A percentile compares a stretch with the other conserved stretches of the same genome.
phyloP scores from a whole-genome alignment of 805 yeast species.

The Lachancea quebecensis region DNA sequence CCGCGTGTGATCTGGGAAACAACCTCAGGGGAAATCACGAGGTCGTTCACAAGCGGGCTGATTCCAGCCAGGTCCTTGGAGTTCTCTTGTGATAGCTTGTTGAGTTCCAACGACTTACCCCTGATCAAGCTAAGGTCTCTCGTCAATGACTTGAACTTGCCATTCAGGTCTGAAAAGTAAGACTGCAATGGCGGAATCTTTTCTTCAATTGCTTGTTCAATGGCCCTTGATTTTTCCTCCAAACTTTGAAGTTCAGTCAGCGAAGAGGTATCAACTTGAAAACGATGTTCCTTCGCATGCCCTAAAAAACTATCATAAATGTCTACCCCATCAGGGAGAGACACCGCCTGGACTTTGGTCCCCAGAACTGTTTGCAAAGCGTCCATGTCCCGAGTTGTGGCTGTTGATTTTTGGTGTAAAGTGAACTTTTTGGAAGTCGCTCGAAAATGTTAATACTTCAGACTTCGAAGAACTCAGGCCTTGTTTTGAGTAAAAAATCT shows the following conservation, averaged over 20 bases:
- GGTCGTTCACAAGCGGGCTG: constrained; percentile 69
- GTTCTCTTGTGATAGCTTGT: constrained; percentile 42
- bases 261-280: constrained; percentile 9
- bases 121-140: constrained; percentile 57
- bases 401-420: background rate
- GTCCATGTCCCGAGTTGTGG: constrained; percentile 14
- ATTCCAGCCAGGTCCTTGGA: constrained; percentile 44
- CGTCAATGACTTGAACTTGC: constrained; percentile 48
- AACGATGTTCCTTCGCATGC: constrained; percentile 4
- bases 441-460: background rate
- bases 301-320: constrained; percentile 2
- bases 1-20: constrained; percentile 52
- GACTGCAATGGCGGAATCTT: constrained; percentile 42
- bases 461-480: no score
- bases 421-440: no score
- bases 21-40: constrained; percentile 68
- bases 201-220: constrained; percentile 20
- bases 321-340: background rate
- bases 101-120: constrained; percentile 43
- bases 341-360: background rate
- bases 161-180: constrained; percentile 50
- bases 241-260: constrained; percentile 15
- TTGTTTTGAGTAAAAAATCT: no score
- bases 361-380: constrained; percentile 13
- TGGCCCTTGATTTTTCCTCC: constrained; percentile 14